Evolutionary conservation across 805 yeast species (phyloP), one percentile per base, ranked within the genome.

Genomic region (Spathaspora passalidarum): DNA sequence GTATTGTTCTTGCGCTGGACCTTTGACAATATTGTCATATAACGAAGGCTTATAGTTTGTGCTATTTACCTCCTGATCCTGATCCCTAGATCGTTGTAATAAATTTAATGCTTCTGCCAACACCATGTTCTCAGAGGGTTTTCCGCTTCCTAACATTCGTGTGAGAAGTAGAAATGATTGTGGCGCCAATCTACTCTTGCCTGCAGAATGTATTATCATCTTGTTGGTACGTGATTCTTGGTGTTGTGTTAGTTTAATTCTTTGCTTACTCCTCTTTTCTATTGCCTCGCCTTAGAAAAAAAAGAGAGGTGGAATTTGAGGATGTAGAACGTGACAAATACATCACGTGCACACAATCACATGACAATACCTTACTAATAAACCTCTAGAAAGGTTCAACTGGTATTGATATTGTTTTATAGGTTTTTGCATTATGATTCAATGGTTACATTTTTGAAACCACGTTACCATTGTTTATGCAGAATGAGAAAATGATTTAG

Each of bases 51-150:
- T 65, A 51, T 53, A 68, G n/a, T 29, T 23, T 20, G 34, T 9
- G 11, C 45, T 20, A 7, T 20, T 21, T 29, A n/a, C 18, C 34
- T 35, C 44, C 23, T n/a, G 48, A 14, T 36, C 35, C n/a, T 26
- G 25, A 4, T 32, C 38, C n/a, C 42, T 40, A 3, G 17, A 16
- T 18, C 36, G 38, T 19, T 47, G 20, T 16, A 69, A 54, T 18
- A 69, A 60, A 46, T 68, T 68, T 34, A 69, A 48, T 2, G 74
- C 74, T 45, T 66, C 68, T 2, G 73, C 73, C 34, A 69, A 51
- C 13, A 56, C 44, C 10, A 57, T 52, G 40, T 50, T 60, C 16
- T 51, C 61, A 18, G 47, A 21, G 4, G 11, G 18, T 16, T 36
- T 19, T n/a, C 23, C 23, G 4, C 17, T 36, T 4, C 34, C n/a